phyloP scores from a whole-genome alignment of 345 rosid genomes.

The Corymbia maculata region DNA sequence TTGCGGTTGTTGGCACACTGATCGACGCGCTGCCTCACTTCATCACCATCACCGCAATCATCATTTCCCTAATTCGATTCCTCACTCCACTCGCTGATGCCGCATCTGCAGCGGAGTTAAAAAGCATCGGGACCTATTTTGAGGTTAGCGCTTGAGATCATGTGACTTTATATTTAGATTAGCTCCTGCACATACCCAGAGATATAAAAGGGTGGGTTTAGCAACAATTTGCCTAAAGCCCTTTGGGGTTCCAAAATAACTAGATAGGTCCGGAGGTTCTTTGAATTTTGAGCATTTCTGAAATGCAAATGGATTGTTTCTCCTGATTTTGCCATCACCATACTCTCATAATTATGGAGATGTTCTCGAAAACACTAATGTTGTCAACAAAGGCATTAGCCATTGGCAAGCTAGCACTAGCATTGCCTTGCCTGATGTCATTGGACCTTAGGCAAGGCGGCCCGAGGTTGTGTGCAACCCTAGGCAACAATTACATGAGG shows the following conservation, averaged over 20 bases:
- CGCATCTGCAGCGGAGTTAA: accelerated
- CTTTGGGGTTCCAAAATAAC: not conserved
- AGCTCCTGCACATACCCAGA: not conserved
- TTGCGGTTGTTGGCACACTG: not conserved
- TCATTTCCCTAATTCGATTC: not conserved
- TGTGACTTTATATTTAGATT: not conserved
- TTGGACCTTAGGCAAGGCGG: no score
- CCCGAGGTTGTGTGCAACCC: no score
- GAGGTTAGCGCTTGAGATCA: accelerated
- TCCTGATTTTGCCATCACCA: not conserved
- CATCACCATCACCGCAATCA: not conserved
- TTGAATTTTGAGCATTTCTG: no score
- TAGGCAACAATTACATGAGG: accelerated
- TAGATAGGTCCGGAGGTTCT: accelerated
- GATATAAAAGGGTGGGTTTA: accelerated
- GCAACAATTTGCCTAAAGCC: not conserved
- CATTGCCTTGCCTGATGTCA: no score
- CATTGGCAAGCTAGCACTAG: no score
- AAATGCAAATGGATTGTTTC: not conserved
- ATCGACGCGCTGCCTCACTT: not conserved
- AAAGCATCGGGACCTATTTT: not conserved
- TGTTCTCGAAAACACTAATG: accelerated
- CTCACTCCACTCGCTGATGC: not conserved
- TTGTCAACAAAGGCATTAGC: no score
- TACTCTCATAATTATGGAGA: not conserved